Percentiles rank a stretch among this genome's conserved stretches.
Conservation (phyloP, 2,329 filamentous ascomycete species). For the Bipolaris gigantea region DNA sequence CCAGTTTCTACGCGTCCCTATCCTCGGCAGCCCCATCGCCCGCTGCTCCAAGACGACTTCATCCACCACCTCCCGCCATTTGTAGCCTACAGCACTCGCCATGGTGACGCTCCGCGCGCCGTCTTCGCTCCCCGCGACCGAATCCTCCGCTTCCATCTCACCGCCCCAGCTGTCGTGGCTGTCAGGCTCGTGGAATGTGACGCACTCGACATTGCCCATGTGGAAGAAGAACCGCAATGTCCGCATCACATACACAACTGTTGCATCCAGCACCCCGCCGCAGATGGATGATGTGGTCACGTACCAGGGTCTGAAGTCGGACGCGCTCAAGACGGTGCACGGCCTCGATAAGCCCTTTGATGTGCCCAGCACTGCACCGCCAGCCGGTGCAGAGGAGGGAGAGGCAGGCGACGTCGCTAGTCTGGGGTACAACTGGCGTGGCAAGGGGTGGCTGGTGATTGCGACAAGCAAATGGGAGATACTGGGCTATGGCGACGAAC, state of each 20-base stretch:
- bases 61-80: neutral
- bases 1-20: slow-evolving; percentile 11
- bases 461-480: slow-evolving; percentile 80
- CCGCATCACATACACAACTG: slow-evolving; percentile 70
- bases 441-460: slow-evolving; percentile 72
- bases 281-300: slow-evolving; percentile 71
- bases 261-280: slow-evolving; percentile 27
- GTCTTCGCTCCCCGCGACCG: slow-evolving; percentile 23
- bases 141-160: slow-evolving; percentile 19
- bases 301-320: slow-evolving; percentile 61
- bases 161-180: slow-evolving; percentile 46
- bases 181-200: slow-evolving; percentile 42
- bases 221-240: slow-evolving; percentile 82
- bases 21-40: neutral
- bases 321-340: slow-evolving; percentile 61
- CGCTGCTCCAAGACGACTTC: neutral
- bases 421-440: slow-evolving; percentile 65
- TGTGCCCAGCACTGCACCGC: slow-evolving; percentile 17
- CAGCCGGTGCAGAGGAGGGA: neutral
- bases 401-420: slow-evolving; percentile 52
- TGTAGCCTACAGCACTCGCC: neutral
- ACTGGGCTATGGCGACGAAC: slow-evolving; percentile 69
- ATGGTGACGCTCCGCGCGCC: slow-evolving; percentile 35
- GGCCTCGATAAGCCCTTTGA: slow-evolving; percentile 63
- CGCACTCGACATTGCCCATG: slow-evolving; percentile 57